Conservation (phyloP, 768 basidiomycete species). For the Tylopilus intermedius region DNA sequence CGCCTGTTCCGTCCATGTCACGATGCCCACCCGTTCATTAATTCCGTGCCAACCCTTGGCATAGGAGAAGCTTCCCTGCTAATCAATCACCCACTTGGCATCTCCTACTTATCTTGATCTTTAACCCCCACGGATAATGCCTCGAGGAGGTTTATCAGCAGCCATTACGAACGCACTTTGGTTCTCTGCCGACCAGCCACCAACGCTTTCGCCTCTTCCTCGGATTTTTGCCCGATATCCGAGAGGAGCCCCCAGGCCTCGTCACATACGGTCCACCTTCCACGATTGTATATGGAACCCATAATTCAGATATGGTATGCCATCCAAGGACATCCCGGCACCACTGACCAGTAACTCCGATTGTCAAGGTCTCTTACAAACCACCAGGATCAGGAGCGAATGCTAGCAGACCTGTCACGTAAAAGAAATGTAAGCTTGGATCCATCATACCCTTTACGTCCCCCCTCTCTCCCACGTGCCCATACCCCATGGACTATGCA, state of each 20-base stretch:
- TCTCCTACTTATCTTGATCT: conserved; percentile 1
- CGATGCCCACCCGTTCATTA: background rate
- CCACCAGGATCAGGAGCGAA: conserved; percentile 1
- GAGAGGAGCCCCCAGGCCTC: background rate
- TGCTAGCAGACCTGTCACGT: background rate
- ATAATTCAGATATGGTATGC: conserved; percentile 1
- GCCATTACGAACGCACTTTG: conserved; percentile 2
- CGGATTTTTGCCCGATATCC: background rate
- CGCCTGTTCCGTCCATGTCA: background rate
- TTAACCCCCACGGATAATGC: conserved; percentile 1
- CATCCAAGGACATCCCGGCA: background rate
- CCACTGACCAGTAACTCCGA: background rate
- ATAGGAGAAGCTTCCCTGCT: conserved; percentile 10
- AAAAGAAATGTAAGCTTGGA: conserved; percentile 2
- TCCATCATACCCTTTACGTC: conserved; percentile 8
- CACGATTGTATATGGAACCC: background rate
- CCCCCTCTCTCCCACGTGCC: conserved; percentile 8
- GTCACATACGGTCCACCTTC: background rate
- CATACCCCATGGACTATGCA: conserved; percentile 11
- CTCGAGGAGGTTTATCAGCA: conserved; percentile 13
- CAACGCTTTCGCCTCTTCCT: background rate
- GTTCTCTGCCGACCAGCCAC: background rate
- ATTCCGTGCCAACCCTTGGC: conserved; percentile 4
- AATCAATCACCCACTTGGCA: conserved; percentile 15
- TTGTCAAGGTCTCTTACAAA: background rate